These are phyloP conservation scores for Emericellopsis atlantica DNA, from an alignment of 2,329 filamentous ascomycete genomes.

Conservation along the genomic window DNA sequence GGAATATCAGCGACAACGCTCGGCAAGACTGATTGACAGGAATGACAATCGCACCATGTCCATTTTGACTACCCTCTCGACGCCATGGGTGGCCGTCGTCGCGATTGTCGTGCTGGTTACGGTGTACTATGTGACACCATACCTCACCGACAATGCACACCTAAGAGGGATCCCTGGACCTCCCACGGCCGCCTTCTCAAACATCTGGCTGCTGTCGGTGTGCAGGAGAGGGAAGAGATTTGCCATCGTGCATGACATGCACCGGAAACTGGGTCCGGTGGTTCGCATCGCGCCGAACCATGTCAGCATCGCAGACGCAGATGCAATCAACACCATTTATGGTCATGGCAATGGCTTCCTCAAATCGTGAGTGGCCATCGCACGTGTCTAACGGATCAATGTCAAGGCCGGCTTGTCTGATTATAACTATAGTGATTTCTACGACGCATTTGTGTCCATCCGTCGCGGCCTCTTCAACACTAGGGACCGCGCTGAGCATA, in stretches of 20 bases:
- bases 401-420: neutral
- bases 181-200: slow-evolving; percentile 53
- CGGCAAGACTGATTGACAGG: too few species aligned
- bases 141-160: slow-evolving; percentile 38
- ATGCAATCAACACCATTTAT: slow-evolving; percentile 66
- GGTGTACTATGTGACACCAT: slow-evolving; percentile 31
- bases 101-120: neutral
- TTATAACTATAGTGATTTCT: slow-evolving; percentile 53
- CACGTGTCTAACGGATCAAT: neutral
- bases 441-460: slow-evolving; percentile 85
- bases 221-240: slow-evolving; percentile 55
- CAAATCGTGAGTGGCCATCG: slow-evolving; percentile 40
- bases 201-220: slow-evolving; percentile 66
- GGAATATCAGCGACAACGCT: too few species aligned
- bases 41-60: too few species aligned
- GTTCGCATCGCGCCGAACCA: slow-evolving; percentile 79
- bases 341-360: slow-evolving; percentile 68
- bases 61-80: too few species aligned
- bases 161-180: slow-evolving; percentile 48
- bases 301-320: slow-evolving; percentile 67
- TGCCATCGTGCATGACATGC: slow-evolving; percentile 52
- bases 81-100: slow-evolving; percentile 1
- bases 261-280: slow-evolving; percentile 66
- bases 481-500: slow-evolving; percentile 67
- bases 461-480: slow-evolving; percentile 82